Conservation (phyloP, 2,329 filamentous ascomycete genomes). For the Venturia effusa region DNA sequence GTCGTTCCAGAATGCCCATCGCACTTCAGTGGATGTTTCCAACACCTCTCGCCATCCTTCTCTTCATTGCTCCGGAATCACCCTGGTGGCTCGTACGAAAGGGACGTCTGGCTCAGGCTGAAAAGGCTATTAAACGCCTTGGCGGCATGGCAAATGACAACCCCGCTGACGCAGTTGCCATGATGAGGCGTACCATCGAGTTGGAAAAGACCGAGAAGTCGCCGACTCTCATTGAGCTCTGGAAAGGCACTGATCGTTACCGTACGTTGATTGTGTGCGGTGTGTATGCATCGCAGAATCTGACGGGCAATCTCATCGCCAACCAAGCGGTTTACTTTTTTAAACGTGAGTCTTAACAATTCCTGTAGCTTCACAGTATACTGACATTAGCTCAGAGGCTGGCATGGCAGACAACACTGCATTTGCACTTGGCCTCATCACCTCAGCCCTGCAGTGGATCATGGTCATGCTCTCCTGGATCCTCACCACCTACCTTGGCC, state of each 20-base stretch:
- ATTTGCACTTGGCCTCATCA: constrained; percentile 60
- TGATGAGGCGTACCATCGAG: constrained; percentile 86
- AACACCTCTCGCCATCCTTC: constrained; percentile 52
- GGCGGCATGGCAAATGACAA: constrained; percentile 55
- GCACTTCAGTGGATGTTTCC: constrained; percentile 58
- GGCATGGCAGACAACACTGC: constrained; percentile 9
- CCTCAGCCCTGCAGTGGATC: constrained; percentile 35
- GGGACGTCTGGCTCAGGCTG: constrained; percentile 53
- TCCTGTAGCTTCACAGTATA: constrained; percentile 32
- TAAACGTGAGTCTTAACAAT: constrained; percentile 31
- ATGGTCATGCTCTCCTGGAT: constrained; percentile 60
- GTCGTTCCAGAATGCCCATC: constrained; percentile 1
- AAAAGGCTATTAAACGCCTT: constrained; percentile 52
- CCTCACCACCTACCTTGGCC: constrained; percentile 64
- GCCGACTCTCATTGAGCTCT: constrained; percentile 36
- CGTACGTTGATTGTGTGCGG: constrained; percentile 62
- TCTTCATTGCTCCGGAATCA: constrained; percentile 58
- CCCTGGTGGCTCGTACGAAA: constrained; percentile 68
- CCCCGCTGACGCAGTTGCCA: constrained; percentile 72
- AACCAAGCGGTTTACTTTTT: constrained; percentile 41
- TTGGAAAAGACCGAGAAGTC: constrained; percentile 46
- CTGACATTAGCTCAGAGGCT: constrained; percentile 34
- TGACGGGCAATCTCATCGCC: constrained; percentile 36
- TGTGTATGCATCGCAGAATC: constrained; percentile 39
- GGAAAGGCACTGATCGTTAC: constrained; percentile 61